Evolutionary conservation across 192 early-diverging fungal species (phyloP).

Genomic region (Rhizophagus prolifer): DNA sequence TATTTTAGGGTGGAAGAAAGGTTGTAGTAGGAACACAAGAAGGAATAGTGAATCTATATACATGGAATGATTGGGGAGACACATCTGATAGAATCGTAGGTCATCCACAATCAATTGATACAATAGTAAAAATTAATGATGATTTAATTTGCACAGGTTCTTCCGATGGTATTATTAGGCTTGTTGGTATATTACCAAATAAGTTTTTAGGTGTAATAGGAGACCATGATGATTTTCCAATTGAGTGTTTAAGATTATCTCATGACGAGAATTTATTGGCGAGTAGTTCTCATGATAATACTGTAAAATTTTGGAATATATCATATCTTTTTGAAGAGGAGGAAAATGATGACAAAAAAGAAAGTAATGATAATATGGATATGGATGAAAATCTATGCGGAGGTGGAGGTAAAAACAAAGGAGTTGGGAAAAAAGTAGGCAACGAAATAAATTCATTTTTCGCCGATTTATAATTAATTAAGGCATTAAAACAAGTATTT

Average conservation of each 20-base stretch:
- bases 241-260: constrained; percentile 77
- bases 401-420: neutral
- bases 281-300: constrained; percentile 83
- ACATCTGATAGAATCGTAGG: constrained; percentile 91
- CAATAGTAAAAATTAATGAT: constrained; percentile 83
- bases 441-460: neutral
- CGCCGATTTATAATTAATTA: neutral
- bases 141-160: constrained; percentile 85
- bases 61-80: constrained; percentile 91
- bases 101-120: constrained; percentile 88
- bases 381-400: neutral
- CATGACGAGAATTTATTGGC: constrained; percentile 75
- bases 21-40: constrained; percentile 90
- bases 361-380: constrained; percentile 47
- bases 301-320: constrained; percentile 88
- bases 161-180: constrained; percentile 86
- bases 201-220: constrained; percentile 85
- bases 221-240: constrained; percentile 86
- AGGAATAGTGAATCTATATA: constrained; percentile 85
- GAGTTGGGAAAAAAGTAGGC: neutral
- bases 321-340: constrained; percentile 58
- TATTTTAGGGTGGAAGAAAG: constrained; percentile 66
- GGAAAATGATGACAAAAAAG: constrained; percentile 47
- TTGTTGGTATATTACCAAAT: constrained; percentile 90
- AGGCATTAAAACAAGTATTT: too few relatives aligned